These are phyloP conservation scores for Arabidopsis arenosa DNA, from an alignment of 345 rosid species.

Conservation along the genomic window DNA sequence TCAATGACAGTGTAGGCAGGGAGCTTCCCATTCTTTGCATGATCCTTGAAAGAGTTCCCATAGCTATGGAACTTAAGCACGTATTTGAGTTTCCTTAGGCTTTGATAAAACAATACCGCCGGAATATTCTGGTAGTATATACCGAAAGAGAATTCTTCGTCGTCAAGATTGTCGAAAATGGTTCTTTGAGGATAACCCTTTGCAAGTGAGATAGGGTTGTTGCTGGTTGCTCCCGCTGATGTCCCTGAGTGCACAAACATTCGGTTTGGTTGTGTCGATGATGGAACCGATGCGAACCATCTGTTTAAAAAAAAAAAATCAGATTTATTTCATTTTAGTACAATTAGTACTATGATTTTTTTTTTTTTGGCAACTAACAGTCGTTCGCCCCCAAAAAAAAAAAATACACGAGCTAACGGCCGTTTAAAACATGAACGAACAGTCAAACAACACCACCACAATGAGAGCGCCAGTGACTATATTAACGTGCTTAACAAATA, in stretches of 20 bases:
- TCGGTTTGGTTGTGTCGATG: slow-evolving; percentile 90
- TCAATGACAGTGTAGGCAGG: slow-evolving; percentile 77
- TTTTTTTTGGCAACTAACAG: no score
- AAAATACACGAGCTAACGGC: no score
- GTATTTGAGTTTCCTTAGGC: slow-evolving; percentile 77
- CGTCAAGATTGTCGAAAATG: slow-evolving; percentile 72
- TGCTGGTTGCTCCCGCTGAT: slow-evolving; percentile 89
- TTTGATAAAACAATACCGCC: slow-evolving; percentile 71
- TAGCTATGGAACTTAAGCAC: slow-evolving; percentile 56
- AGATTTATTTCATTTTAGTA: background rate
- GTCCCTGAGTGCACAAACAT: slow-evolving; percentile 80
- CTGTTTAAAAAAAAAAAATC: slow-evolving; percentile 10
- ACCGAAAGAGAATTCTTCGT: slow-evolving; percentile 62
- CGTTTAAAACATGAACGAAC: no score
- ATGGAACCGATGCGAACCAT: slow-evolving; percentile 92
- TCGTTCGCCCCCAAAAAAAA: no score
- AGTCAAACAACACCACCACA: no score
- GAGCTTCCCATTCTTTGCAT: slow-evolving; percentile 70
- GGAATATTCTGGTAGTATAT: slow-evolving; percentile 92
- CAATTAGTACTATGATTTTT: no score
- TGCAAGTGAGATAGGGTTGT: slow-evolving; percentile 56
- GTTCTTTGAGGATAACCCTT: slow-evolving; percentile 85
- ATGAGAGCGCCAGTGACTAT: no score
- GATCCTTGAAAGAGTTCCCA: slow-evolving; percentile 49
- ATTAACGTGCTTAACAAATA: no score